Conservation (phyloP, 1,284 basidiomycete genomes). For the Heliocybe sulcata region DNA sequence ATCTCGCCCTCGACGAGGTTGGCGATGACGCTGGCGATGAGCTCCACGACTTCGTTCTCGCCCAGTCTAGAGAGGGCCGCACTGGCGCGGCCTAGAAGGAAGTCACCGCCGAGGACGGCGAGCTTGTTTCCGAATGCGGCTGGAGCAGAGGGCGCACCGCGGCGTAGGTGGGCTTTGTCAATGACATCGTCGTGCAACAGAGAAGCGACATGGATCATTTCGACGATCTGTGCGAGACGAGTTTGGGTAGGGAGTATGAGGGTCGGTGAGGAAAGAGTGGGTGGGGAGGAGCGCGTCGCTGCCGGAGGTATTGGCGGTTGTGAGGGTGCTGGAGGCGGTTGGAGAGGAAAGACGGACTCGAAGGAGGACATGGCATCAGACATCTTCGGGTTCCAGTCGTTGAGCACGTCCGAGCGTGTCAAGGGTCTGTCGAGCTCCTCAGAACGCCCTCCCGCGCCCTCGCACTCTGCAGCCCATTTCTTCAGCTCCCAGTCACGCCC, state of each 20-base stretch:
- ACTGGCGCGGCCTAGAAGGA: conserved; percentile 88
- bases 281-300: conserved; percentile 17
- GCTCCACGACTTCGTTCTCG: conserved; percentile 85
- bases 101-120: conserved; percentile 91
- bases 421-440: conserved; percentile 66
- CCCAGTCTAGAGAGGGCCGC: conserved; percentile 86
- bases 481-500: conserved; percentile 45
- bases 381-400: conserved; percentile 83
- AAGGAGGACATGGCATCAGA: conserved; percentile 60
- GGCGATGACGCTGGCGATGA: conserved; percentile 88
- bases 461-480: conserved; percentile 35
- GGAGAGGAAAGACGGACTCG: conserved; percentile 34
- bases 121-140: conserved; percentile 94
- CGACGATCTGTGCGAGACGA: conserved; percentile 92
- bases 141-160: conserved; percentile 81
- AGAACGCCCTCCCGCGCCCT: conserved; percentile 30
- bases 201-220: conserved; percentile 98
- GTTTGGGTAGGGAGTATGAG: conserved; percentile 78
- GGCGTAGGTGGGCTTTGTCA: conserved; percentile 78
- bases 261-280: conserved; percentile 25
- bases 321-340: conserved; percentile 30
- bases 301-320: conserved; percentile 32
- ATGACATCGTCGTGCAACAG: conserved; percentile 95
- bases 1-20: conserved; percentile 98
- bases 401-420: conserved; percentile 67